Conservation (phyloP, 2,329 filamentous ascomycete species). For the Cladorrhinum sp. region DNA sequence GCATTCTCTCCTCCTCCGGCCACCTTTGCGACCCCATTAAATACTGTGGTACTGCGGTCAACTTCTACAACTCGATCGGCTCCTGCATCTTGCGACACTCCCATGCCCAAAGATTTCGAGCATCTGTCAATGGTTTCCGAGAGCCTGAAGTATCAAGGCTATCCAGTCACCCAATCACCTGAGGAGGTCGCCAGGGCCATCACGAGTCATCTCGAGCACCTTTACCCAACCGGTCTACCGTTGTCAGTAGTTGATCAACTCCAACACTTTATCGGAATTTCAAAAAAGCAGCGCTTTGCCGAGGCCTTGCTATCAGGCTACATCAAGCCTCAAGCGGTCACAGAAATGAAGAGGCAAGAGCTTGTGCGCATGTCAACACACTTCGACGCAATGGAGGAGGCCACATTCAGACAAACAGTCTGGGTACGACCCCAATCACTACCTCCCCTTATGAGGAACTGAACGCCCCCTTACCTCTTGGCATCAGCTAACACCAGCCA, state of each 20-base stretch:
- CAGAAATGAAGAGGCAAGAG: conserved; percentile 12
- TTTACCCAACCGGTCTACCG: background rate
- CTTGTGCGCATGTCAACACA: conserved; percentile 13
- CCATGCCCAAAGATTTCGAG: background rate
- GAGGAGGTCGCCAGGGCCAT: background rate
- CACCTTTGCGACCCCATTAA: background rate
- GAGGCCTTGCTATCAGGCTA: conserved; percentile 25
- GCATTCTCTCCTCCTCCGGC: background rate
- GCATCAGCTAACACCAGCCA: conserved; percentile 10
- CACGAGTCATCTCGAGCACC: background rate
- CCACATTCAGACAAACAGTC: conserved; percentile 16
- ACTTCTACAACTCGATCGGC: background rate
- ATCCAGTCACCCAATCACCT: background rate
- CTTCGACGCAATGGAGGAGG: conserved; percentile 13
- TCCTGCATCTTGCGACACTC: background rate
- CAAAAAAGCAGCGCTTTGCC: conserved; percentile 17
- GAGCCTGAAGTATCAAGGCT: background rate
- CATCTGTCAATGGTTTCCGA: background rate
- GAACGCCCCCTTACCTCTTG: background rate
- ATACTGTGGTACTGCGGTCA: no score
- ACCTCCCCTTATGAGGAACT: background rate
- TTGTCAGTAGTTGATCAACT: conserved; percentile 22
- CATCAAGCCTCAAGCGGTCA: conserved; percentile 16
- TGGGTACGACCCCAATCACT: conserved; percentile 24
- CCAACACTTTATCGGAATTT: conserved; percentile 12